Base-by-base conservation (phyloP, 2,329 filamentous ascomycete species). In the Ophiostoma australiae region DNA sequence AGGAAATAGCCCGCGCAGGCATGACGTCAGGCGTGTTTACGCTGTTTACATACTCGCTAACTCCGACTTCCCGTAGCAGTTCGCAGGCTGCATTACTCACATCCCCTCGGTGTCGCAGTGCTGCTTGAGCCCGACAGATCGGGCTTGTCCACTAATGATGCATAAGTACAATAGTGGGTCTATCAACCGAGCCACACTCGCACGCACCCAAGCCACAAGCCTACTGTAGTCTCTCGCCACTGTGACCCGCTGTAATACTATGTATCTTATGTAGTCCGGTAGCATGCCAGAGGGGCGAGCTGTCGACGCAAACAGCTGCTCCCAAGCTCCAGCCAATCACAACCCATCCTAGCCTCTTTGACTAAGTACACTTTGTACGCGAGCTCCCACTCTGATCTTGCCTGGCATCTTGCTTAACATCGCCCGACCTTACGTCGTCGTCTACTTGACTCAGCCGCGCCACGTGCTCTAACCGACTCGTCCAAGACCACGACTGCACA, bases 401-500 rank as follows among this genome's bases (percentile, higher is more conserved):
- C 41, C 20, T 5, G 41, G 5, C 44, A 44, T 55, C 39, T 15
- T 23, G 15, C 13, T 55, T 4, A 6, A 55, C 55, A 63, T 33
- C 27, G 15, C 58, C 17, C 58, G 58, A 63, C 58, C n/a, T 65
- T 31, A 35, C 27, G 27, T 20, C 58, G 58, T 35, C 58, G 58
- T 65, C 58, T 15, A 7, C 58, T 33, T 27, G n/a, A 61, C 55
- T 20, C n/a, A 27, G n/a, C 23, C 23, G 23, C n/a, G n/a, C 39
- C 39, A 41, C 39, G 39, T 41, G 39, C 39, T 11, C 13, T 41
- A 41, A 4, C 39, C n/a, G 10, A 4, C 55, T 31, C 23, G 23
- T 31, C 23, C 13, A 61, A 3, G 8, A 65, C 31, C 15, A 6
- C 35, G 52, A 58, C 20, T 37, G 11, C 66, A 75, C 61, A 72